These are phyloP conservation scores for Hypsizygus marmoreus DNA, from an alignment of 768 basidiomycete species.

Conservation along the genomic window DNA sequence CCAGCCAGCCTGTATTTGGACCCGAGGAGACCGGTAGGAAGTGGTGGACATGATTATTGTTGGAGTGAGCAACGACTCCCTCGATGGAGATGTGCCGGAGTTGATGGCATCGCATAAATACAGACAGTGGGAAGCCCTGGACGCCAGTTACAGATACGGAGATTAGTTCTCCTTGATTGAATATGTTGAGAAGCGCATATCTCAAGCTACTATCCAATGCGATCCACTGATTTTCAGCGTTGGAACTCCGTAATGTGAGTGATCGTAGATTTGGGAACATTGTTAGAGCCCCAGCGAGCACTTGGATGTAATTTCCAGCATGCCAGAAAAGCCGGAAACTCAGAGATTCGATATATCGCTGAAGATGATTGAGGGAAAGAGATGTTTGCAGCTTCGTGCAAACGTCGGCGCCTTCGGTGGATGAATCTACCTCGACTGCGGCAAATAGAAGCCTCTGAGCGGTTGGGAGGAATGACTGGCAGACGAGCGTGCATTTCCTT, in stretches of 20 bases:
- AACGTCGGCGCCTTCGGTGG: background rate
- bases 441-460: slow-evolving; percentile 7
- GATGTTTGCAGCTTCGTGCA: background rate
- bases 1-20: background rate
- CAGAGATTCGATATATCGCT: background rate
- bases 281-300: background rate
- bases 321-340: background rate
- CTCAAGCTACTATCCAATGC: background rate
- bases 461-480: slow-evolving; percentile 4
- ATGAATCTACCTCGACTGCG: slow-evolving; percentile 2
- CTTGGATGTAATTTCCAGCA: background rate
- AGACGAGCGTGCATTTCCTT: slow-evolving; percentile 6
- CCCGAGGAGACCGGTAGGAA: background rate
- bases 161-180: background rate
- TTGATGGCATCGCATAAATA: background rate
- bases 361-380: background rate
- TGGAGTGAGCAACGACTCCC: background rate
- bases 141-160: slow-evolving; percentile 1
- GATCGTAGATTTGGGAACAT: slow-evolving; percentile 1
- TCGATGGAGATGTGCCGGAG: slow-evolving; percentile 1
- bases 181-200: background rate
- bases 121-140: slow-evolving; percentile 1
- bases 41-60: background rate
- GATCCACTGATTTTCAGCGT: background rate
- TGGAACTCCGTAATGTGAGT: background rate